phyloP scores from a whole-genome alignment of 192 early-diverging fungal species.

The Spinellus fusiger region DNA sequence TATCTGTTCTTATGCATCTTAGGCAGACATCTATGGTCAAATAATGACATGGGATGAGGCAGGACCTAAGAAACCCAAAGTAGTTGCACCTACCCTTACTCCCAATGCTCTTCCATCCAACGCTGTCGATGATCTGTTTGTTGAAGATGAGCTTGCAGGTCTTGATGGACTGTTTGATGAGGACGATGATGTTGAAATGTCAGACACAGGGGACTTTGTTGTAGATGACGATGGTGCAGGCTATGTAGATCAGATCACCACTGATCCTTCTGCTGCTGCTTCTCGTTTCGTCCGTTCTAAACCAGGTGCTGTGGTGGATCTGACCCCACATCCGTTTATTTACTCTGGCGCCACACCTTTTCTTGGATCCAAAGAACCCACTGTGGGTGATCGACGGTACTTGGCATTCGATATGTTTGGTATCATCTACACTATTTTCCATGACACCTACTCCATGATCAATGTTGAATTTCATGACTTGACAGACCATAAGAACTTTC shows the following conservation, averaged over 20 bases:
- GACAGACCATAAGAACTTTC: slow-evolving; percentile 64
- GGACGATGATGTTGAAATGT: slow-evolving; percentile 24
- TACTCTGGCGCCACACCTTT: slow-evolving; percentile 81
- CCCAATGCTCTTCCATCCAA: slow-evolving; percentile 19
- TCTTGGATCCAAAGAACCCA: slow-evolving; percentile 10
- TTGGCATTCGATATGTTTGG: slow-evolving; percentile 87
- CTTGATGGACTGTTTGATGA: slow-evolving; percentile 3
- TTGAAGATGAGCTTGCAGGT: slow-evolving; percentile 31
- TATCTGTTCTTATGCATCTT: neutral
- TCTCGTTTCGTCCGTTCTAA: too few relatives aligned
- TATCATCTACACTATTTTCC: slow-evolving; percentile 63
- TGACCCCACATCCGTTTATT: slow-evolving; percentile 35
- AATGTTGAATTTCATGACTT: slow-evolving; percentile 91
- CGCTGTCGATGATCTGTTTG: slow-evolving; percentile 35
- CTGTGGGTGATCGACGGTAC: slow-evolving; percentile 45
- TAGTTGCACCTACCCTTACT: neutral
- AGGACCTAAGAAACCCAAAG: slow-evolving; percentile 37
- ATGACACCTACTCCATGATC: slow-evolving; percentile 66
- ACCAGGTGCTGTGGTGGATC: neutral
- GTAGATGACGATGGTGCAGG: slow-evolving; percentile 83
- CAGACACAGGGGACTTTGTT: slow-evolving; percentile 71
- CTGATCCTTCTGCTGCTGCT: slow-evolving; percentile 6
- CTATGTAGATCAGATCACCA: slow-evolving; percentile 47
- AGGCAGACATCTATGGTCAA: slow-evolving; percentile 49
- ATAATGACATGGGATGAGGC: slow-evolving; percentile 55